A percentile compares a stretch with the other conserved stretches of the same genome.
phyloP scores from a whole-genome alignment of 2,329 filamentous ascomycete species.

The Aspergillus thermomutatus region DNA sequence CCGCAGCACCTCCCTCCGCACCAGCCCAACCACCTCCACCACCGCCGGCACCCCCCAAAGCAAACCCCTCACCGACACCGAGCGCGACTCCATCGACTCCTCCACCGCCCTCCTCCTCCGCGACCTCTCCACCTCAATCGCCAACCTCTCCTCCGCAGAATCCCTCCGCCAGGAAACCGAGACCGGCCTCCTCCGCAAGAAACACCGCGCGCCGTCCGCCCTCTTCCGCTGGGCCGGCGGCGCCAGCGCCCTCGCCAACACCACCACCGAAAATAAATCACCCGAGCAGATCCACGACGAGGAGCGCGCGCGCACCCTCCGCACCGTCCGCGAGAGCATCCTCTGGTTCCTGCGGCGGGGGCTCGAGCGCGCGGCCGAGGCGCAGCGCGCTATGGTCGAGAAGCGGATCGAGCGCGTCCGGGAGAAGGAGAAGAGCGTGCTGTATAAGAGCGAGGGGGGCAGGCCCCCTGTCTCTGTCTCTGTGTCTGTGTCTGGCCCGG shows the following conservation, averaged over 20 bases:
- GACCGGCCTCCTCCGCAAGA: constrained; percentile 66
- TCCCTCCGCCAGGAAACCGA: constrained; percentile 75
- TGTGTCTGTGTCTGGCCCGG: constrained; percentile 18
- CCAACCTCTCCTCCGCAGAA: constrained; percentile 76
- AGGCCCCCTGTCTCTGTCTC: too few species aligned
- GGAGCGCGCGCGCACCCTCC: constrained; percentile 62
- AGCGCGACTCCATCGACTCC: constrained; percentile 83
- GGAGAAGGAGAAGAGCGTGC: constrained; percentile 82
- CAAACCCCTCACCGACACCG: constrained; percentile 68
- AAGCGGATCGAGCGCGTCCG: constrained; percentile 77
- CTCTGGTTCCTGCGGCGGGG: constrained; percentile 75
- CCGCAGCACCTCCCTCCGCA: constrained; percentile 26
- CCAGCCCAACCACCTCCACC: constrained; percentile 18
- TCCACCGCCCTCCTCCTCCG: constrained; percentile 82
- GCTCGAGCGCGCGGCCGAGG: constrained; percentile 70
- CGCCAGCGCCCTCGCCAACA: constrained; percentile 28
- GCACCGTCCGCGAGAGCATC: constrained; percentile 74
- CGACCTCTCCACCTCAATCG: constrained; percentile 78
- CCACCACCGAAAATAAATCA: constrained; percentile 40
- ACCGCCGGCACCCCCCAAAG: constrained; percentile 39
- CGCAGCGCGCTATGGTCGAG: constrained; percentile 91
- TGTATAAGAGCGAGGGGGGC: constrained; percentile 68
- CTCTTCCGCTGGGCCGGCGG: constrained; percentile 66
- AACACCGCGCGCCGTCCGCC: constrained; percentile 55
- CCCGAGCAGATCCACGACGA: constrained; percentile 71